Evolutionary conservation across 352 stramenopile species (phyloP).

Genomic region (Globisporangium heterothallicum): DNA sequence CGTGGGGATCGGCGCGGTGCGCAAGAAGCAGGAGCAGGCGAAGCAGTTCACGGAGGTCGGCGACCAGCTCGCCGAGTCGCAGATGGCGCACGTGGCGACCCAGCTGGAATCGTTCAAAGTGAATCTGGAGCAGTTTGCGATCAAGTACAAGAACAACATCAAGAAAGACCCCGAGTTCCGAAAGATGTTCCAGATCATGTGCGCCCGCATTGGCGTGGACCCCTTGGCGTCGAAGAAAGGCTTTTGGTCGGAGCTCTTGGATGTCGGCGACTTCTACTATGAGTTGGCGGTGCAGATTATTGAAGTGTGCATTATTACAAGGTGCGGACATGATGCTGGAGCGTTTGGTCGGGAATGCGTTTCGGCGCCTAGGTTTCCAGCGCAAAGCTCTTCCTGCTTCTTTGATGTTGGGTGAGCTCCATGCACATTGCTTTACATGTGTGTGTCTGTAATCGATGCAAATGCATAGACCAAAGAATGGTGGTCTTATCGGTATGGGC

Average conservation of each 20-base stretch:
- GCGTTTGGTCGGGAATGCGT: too few relatives aligned
- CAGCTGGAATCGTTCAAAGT: conserved; percentile 89
- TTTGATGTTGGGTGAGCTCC: neutral
- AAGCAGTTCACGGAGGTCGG: conserved; percentile 85
- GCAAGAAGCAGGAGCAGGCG: conserved; percentile 84
- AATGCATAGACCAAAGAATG: conserved; percentile 69
- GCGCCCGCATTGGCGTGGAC: conserved; percentile 95
- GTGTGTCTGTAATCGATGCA: conserved; percentile 1
- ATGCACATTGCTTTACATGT: neutral
- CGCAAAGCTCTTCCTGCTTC: too few relatives aligned
- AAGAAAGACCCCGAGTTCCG: conserved; percentile 94
- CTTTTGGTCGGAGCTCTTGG: conserved; percentile 96
- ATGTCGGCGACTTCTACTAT: conserved; percentile 99
- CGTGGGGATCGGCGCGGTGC: conserved; percentile 80
- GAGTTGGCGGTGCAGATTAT: conserved; percentile 99
- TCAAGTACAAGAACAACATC: conserved; percentile 94
- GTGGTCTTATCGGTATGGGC: conserved; percentile 75
- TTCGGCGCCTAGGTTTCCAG: too few relatives aligned
- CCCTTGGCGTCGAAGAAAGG: conserved; percentile 96
- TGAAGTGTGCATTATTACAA: conserved; percentile 95
- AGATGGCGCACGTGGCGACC: conserved; percentile 73
- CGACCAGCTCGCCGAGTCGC: conserved; percentile 73
- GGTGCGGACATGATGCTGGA: conserved; percentile 21
- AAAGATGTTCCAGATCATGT: conserved; percentile 95
- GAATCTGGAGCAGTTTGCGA: conserved; percentile 90